These are phyloP conservation scores for Linderina pennispora DNA, from an alignment of 192 early-diverging fungal genomes.

Conservation along the genomic window DNA sequence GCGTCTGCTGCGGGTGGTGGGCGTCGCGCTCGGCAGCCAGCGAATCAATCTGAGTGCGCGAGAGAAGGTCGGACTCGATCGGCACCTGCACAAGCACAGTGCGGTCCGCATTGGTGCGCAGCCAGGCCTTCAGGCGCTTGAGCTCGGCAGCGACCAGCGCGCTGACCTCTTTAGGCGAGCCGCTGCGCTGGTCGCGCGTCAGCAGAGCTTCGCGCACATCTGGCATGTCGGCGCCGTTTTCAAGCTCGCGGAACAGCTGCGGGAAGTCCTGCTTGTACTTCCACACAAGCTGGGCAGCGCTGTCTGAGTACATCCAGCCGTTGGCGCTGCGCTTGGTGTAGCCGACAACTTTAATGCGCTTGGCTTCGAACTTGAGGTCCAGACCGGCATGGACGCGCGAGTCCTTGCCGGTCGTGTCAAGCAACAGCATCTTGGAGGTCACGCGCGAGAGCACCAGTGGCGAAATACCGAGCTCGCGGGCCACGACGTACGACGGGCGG, in stretches of 20 bases:
- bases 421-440: constrained; percentile 62
- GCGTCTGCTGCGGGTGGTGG: neutral
- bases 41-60: constrained; percentile 15
- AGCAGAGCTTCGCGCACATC: constrained; percentile 28
- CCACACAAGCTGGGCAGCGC: constrained; percentile 66
- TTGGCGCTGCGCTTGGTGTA: constrained; percentile 72
- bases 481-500: constrained; percentile 60
- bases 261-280: constrained; percentile 68
- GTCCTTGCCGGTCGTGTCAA: constrained; percentile 54
- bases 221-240: constrained; percentile 6
- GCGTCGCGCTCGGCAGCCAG: constrained; percentile 8
- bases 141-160: constrained; percentile 19
- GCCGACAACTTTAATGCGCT: constrained; percentile 80
- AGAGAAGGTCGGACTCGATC: constrained; percentile 32
- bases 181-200: neutral
- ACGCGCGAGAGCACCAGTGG: constrained; percentile 73
- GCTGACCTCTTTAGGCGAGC: constrained; percentile 8
- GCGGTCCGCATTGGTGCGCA: constrained; percentile 27
- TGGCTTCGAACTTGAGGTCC: constrained; percentile 86
- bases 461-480: constrained; percentile 58
- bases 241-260: constrained; percentile 45
- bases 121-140: constrained; percentile 48
- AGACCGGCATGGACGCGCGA: constrained; percentile 71
- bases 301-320: constrained; percentile 82
- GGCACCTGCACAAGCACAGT: constrained; percentile 16